phyloP scores from a whole-genome alignment of 2,329 filamentous ascomycete species.

The Penicillium sp. region DNA sequence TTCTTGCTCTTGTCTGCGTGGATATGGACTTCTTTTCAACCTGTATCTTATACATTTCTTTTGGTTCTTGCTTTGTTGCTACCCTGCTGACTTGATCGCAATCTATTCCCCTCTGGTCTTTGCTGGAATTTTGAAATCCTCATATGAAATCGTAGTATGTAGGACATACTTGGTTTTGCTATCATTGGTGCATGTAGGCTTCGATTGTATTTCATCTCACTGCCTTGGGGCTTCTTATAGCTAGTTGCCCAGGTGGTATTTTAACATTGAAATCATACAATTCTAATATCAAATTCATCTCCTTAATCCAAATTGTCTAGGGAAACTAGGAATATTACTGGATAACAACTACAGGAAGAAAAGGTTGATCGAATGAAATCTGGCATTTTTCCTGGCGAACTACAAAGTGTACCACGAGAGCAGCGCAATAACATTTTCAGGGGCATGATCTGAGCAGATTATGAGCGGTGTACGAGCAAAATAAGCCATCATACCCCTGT shows the following conservation, averaged over 20 bases:
- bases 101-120: conserved; percentile 11
- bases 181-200: not conserved
- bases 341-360: not conserved
- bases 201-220: too few relatives aligned
- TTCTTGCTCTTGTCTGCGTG: conserved; percentile 12
- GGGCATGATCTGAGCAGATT: conserved; percentile 11
- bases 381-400: conserved; percentile 23
- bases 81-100: conserved; percentile 1
- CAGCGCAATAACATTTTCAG: conserved; percentile 16
- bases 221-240: too few relatives aligned
- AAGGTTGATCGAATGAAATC: conserved; percentile 5
- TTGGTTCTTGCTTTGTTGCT: not conserved
- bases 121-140: not conserved
- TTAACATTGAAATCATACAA: conserved; percentile 13
- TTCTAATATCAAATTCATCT: not conserved
- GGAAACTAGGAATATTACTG: not conserved
- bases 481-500: conserved; percentile 12
- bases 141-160: not conserved
- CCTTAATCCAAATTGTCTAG: too few relatives aligned
- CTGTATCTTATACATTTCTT: conserved; percentile 6
- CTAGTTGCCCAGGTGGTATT: too few relatives aligned
- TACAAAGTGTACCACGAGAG: conserved; percentile 15
- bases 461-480: conserved; percentile 6
- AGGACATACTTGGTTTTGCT: not conserved
- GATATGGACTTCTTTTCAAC: conserved; percentile 4